Conservation (phyloP, 2,329 filamentous ascomycete genomes). For the Zymoseptoria passerinii region DNA sequence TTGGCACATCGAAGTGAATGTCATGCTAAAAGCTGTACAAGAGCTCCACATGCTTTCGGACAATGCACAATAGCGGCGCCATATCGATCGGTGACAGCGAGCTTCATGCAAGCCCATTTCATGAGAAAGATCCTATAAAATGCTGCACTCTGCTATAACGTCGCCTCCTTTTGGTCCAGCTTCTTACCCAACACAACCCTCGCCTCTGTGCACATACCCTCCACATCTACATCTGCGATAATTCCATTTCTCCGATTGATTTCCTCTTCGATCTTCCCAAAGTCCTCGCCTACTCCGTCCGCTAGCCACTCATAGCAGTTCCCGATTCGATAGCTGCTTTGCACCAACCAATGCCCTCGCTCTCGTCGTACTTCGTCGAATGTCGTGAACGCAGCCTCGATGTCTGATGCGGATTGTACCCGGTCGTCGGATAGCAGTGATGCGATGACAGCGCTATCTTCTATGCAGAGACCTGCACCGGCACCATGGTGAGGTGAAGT, state of each 20-base stretch:
- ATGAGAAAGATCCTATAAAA: neutral
- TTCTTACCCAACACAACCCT: slow-evolving; percentile 9
- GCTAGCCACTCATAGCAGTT: slow-evolving; percentile 34
- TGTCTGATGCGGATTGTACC: slow-evolving; percentile 12
- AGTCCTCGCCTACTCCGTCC: slow-evolving; percentile 15
- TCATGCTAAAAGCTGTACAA: neutral
- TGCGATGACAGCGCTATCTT: slow-evolving; percentile 24
- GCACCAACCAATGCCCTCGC: slow-evolving; percentile 39
- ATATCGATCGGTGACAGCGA: neutral
- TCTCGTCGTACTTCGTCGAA: slow-evolving; percentile 35
- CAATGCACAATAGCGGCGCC: neutral
- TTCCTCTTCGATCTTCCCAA: slow-evolving; percentile 16
- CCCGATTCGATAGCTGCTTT: slow-evolving; percentile 32
- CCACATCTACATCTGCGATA: slow-evolving; percentile 20
- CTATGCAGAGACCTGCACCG: slow-evolving; percentile 25
- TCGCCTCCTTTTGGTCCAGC: slow-evolving; percentile 1
- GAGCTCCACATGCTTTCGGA: neutral
- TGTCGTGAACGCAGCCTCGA: slow-evolving; percentile 32
- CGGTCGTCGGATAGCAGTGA: slow-evolving; percentile 19
- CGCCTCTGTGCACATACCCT: slow-evolving; percentile 14
- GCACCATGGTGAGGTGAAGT: slow-evolving; percentile 37
- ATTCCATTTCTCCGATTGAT: slow-evolving; percentile 16
- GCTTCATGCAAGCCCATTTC: neutral
- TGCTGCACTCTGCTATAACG: neutral
- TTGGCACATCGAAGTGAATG: neutral